Evolutionary conservation across 2,329 filamentous ascomycete genomes (phyloP).

Genomic region (Curvularia lunata): DNA sequence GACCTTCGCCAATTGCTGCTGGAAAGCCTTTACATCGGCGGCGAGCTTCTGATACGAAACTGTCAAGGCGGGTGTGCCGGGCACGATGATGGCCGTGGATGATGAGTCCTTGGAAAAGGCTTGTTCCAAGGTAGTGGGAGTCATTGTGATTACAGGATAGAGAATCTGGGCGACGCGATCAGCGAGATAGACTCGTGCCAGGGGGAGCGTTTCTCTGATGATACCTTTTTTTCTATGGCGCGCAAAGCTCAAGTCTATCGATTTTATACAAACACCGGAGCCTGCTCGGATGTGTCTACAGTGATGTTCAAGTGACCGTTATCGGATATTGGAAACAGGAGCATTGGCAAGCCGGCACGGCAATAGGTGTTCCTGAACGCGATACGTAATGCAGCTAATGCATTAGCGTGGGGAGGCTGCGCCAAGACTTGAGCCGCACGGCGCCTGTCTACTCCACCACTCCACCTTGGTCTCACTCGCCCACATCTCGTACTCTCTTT

Average conservation of each 20-base stretch:
- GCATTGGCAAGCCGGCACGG: conserved; percentile 21
- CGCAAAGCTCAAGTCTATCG: conserved; percentile 16
- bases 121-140: conserved; percentile 64
- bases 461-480: not conserved
- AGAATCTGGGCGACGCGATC: conserved; percentile 17
- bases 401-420: conserved; percentile 17
- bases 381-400: conserved; percentile 17
- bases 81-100: conserved; percentile 74
- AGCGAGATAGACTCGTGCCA: conserved; percentile 4
- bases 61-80: conserved; percentile 68
- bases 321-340: conserved; percentile 11
- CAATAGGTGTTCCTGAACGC: conserved; percentile 19
- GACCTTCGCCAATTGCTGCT: conserved; percentile 76
- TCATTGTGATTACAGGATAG: conserved; percentile 49
- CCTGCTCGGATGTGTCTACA: conserved; percentile 27
- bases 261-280: conserved; percentile 19
- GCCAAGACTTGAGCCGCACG: conserved; percentile 7
- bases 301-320: conserved; percentile 14
- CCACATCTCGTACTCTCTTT: conserved; percentile 2
- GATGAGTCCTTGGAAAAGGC: conserved; percentile 61
- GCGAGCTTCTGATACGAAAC: conserved; percentile 73
- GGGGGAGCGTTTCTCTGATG: not conserved
- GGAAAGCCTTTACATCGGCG: conserved; percentile 72
- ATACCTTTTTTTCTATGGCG: conserved; percentile 17
- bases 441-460: too few relatives aligned